These are phyloP conservation scores for Rhizopus microsporus DNA, from an alignment of 371 early-diverging fungal species.

Conservation along the genomic window DNA sequence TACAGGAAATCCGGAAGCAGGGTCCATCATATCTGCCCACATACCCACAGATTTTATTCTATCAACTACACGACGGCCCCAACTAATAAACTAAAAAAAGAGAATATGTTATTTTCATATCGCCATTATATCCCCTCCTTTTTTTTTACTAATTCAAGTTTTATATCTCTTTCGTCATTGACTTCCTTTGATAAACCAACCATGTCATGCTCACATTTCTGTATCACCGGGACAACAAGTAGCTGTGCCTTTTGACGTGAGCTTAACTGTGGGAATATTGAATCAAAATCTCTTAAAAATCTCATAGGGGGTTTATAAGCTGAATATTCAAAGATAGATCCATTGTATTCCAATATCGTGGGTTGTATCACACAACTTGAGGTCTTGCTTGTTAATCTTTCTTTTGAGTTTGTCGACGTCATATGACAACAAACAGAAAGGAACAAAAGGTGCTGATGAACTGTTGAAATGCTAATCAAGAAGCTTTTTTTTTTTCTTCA, in stretches of 20 bases:
- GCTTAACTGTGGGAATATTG: conserved; percentile 51
- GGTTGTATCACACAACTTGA: conserved; percentile 24
- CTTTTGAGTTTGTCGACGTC: neutral
- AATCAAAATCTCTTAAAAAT: conserved; percentile 36
- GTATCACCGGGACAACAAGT: conserved; percentile 79
- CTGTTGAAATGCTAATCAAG: too few species aligned
- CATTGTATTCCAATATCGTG: conserved; percentile 27
- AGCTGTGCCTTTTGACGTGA: conserved; percentile 49
- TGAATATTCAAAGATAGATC: conserved; percentile 45
- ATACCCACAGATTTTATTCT: conserved; percentile 60
- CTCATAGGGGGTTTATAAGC: conserved; percentile 37
- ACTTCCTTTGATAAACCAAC: conserved; percentile 69
- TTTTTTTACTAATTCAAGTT: conserved; percentile 69
- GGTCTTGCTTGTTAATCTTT: neutral
- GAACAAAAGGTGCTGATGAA: neutral
- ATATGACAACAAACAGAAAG: neutral
- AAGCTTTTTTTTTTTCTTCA: neutral
- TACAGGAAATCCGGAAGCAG: conserved; percentile 90
- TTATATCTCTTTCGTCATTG: conserved; percentile 77
- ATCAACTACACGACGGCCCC: conserved; percentile 61
- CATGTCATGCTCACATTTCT: conserved; percentile 73
- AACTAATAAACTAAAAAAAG: conserved; percentile 65
- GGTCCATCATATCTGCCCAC: conserved; percentile 93
- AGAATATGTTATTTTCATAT: neutral
- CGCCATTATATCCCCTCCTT: neutral